Evolutionary conservation across 2,329 filamentous ascomycete species (phyloP), one percentile per base, ranked within the genome.

Genomic region (Penicillium olsonii): DNA sequence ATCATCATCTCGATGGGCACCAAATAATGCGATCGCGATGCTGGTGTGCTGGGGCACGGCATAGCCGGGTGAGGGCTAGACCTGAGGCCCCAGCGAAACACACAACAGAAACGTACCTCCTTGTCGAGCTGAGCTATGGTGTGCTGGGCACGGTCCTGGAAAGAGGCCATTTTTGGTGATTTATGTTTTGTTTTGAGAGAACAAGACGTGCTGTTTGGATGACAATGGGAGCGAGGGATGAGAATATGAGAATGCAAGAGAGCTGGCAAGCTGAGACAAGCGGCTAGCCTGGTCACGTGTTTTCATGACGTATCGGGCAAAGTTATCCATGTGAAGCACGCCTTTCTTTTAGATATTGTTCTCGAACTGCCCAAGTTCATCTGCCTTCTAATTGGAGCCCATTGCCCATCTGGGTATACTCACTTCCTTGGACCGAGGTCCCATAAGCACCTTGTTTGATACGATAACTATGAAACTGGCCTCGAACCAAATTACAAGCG

Each of bases 101-200:
- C 53, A 59, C 56, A 61, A 54, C 53, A 52, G 53, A 57, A 51
- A 69, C 78, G 61, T 69, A 85, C 82, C 79, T 84, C 82, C 75
- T 86, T 86, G 76, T 87, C 84, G 67, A 87, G 81, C 76, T 85
- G 82, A 62, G 81, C 81, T 62, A 87, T 79, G 61, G 83, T 78
- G 70, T 84, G 78, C 73, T 84, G 80, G 62, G 80, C 80, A 70
- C 78, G 78, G 64, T 84, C 82, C 71, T 84, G 82, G 74, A 84
- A 78, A 68, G 78, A 64, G 54, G 69, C 68, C 69, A 72, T 71
- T 64, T 62, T 54, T 43, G 39, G 19, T 52, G 42, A 50, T 60
- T 52, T 31, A 39, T 15, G 37, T 34, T 49, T 33, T 45, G 11
- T 41, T 46, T 29, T 47, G 24, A 27, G 33, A 29, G 37, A 20